Conservation (phyloP, 768 basidiomycete genomes). For the Trametes gibbosa region DNA sequence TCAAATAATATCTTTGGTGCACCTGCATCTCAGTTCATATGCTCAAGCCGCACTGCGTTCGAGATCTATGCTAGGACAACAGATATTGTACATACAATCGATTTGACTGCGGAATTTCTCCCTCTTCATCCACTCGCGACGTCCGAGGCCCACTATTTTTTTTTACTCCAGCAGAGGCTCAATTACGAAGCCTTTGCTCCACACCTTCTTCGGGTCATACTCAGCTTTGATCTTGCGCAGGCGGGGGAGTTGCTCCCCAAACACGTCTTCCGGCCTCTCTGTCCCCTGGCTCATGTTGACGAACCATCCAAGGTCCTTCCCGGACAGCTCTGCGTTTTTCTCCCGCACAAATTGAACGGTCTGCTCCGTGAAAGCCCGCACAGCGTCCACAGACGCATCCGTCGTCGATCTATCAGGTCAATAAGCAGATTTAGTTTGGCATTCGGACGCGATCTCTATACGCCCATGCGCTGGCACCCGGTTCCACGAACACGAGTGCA, state of each 20-base stretch:
- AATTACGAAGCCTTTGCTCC: slow-evolving; percentile 27
- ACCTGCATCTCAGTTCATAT: no score
- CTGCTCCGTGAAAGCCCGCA: background rate
- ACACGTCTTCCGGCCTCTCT: slow-evolving; percentile 29
- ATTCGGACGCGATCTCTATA: no score
- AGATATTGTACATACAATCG: background rate
- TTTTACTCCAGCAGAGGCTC: slow-evolving; percentile 20
- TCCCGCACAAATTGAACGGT: slow-evolving; percentile 13
- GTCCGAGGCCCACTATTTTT: no score
- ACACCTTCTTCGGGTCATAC: slow-evolving; percentile 34
- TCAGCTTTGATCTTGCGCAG: slow-evolving; percentile 29
- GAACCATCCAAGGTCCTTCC: slow-evolving; percentile 19
- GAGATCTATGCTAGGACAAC: background rate
- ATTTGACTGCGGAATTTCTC: no score
- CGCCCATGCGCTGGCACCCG: background rate
- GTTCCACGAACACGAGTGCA: background rate
- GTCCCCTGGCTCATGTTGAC: slow-evolving; percentile 24
- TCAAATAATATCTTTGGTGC: no score
- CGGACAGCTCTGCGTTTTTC: slow-evolving; percentile 20
- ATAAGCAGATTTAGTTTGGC: background rate
- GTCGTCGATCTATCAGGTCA: slow-evolving; percentile 13
- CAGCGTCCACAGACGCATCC: slow-evolving; percentile 10
- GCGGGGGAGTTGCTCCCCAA: slow-evolving; percentile 26
- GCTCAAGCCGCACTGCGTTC: no score
- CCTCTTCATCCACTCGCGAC: no score